Base-by-base conservation (phyloP, 2,329 filamentous ascomycete species). In the Beauveria medogensis region DNA sequence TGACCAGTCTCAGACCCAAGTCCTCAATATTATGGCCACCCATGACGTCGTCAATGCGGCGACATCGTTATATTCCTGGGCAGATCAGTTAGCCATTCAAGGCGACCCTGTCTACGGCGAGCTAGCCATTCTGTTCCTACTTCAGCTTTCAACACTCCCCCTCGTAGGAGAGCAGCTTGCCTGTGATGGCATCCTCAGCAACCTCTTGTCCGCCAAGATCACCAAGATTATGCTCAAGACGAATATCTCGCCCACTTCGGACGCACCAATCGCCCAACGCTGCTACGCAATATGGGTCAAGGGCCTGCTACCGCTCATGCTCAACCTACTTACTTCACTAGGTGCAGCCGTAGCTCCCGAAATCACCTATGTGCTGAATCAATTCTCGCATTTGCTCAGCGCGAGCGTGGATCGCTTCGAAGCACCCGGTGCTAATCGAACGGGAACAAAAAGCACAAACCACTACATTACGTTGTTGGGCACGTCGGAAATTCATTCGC, bases 81-180 rank as follows among this genome's bases (percentile, higher is more conserved):
- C 93, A 4, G 92, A 97, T 72, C 86, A 88, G 65, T 81, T 97
- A 26, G 83, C 88, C 0, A 82, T 88, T 41, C 83, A 88, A 61
- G 85, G 87, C 30, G 93, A 97, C 70, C 93, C 94, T 0, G 80
- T 97, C 34, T 97, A 97, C 72, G 94, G 92, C 65, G 92, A 97
- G 70, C 83, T 97, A n/a, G 90, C 90, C 68, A 82, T 96, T 46
- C 81, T 92, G 28, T 95, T 97, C 73, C 81, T 99, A 16, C 84
- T 96, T 24, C 90, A 96, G 66, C 82, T 99, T 14, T 96, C 92
- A 1, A 87, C 85, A 16, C 81, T 97, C 16, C 89, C 90, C 0
- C 75, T 84, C 20, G 81, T 97, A 56, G 93, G 94, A 3, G 93
- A 97, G 71, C 89, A 94, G 64, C 85, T 99, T 67, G 94, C 93